Percentiles rank a stretch among this genome's conserved stretches.
These are phyloP conservation scores for Penicillium crystallinum DNA, from an alignment of 495 filamentous ascomycete genomes.

Conservation along the genomic window DNA sequence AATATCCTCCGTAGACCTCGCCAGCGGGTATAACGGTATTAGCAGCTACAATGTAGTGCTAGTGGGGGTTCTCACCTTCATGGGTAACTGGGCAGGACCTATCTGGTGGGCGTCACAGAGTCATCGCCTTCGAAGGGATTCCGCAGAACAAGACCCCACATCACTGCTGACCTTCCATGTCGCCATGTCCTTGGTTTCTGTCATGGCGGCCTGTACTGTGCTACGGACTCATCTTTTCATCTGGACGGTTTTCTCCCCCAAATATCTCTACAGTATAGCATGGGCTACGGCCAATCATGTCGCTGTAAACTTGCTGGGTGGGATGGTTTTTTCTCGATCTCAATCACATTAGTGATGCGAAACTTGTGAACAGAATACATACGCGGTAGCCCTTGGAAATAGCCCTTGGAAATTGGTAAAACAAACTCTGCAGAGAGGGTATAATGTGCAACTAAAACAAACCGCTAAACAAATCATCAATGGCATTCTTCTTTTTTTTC, in stretches of 20 bases:
- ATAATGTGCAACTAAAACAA: conserved; percentile 35
- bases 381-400: too few species aligned
- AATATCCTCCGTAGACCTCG: conserved; percentile 82
- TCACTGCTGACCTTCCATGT: conserved; percentile 62
- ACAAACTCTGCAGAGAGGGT: conserved; percentile 25
- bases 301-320: conserved; percentile 49
- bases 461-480: conserved; percentile 58
- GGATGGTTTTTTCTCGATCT: conserved; percentile 52
- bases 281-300: conserved; percentile 84
- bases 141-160: conserved; percentile 39
- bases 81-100: conserved; percentile 86
- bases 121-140: conserved; percentile 44
- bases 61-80: conserved; percentile 77
- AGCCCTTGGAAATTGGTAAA: neutral
- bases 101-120: conserved; percentile 76
- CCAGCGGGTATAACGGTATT: conserved; percentile 79
- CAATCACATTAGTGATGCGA: neutral
- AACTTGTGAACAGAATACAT: too few species aligned
- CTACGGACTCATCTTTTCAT: conserved; percentile 91
- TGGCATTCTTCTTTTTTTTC: conserved; percentile 51
- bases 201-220: conserved; percentile 84
- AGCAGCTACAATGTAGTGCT: conserved; percentile 58
- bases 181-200: conserved; percentile 53
- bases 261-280: conserved; percentile 85
- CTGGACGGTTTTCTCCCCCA: conserved; percentile 98